phyloP scores from a whole-genome alignment of 352 stramenopile species.

The Blastocystis sp. region DNA sequence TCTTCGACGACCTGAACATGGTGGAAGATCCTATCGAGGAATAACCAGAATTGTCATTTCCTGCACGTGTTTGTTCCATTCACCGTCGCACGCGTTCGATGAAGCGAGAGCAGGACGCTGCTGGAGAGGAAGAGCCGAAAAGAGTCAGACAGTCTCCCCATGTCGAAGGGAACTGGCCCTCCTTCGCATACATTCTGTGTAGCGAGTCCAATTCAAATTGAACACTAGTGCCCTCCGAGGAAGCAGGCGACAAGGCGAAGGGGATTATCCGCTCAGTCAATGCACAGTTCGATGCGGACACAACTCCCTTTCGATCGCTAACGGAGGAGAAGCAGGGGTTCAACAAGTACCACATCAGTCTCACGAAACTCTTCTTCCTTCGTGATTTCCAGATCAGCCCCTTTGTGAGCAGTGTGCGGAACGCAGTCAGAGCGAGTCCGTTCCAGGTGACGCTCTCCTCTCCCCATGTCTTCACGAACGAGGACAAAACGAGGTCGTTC shows the following conservation, averaged over 20 bases:
- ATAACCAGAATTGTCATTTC: conserved; percentile 1
- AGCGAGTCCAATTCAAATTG: background rate
- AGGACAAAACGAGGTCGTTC: conserved; percentile 54
- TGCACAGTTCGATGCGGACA: background rate
- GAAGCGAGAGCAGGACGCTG: conserved; percentile 3
- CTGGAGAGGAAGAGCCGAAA: conserved; percentile 5
- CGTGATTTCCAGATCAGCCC: conserved; percentile 55
- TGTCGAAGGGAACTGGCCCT: conserved; percentile 68
- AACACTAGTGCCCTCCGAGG: conserved; percentile 16
- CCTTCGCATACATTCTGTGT: conserved; percentile 68
- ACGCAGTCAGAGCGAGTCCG: background rate
- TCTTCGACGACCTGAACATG: conserved; percentile 1
- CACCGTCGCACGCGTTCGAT: background rate
- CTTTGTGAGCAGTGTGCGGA: conserved; percentile 26
- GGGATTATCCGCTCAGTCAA: conserved; percentile 7
- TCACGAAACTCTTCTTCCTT: conserved; percentile 63
- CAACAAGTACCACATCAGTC: conserved; percentile 49
- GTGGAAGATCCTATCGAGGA: conserved; percentile 51
- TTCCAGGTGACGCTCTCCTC: conserved; percentile 31
- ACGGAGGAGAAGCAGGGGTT: conserved; percentile 40
- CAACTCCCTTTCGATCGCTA: background rate
- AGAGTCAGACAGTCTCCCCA: conserved; percentile 11
- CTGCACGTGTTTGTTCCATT: conserved; percentile 47
- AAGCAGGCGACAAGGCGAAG: background rate
- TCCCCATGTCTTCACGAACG: conserved; percentile 42